Evolutionary conservation across 1,284 basidiomycete species (phyloP), one percentile per base, ranked within the genome.

Genomic region (Sanguinoderma infundibulare): DNA sequence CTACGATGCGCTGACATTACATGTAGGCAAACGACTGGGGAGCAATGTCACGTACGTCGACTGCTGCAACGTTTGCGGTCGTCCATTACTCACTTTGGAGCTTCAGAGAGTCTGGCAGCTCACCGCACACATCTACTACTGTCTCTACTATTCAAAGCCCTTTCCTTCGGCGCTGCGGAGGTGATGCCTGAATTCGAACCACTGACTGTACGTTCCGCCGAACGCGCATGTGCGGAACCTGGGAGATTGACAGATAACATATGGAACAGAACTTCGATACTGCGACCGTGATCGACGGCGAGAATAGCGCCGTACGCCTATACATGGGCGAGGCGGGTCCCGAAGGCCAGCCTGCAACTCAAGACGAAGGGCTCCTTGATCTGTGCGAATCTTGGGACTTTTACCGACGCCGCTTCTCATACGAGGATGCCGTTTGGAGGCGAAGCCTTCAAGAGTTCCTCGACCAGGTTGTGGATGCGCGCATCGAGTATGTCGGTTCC

Each of bases 21-120:
- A n/a, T 36, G 52, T 53, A 86, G 86, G 81, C 81, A 0, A 87
- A 87, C 47, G 86, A 87, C 60, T 87, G 87, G 86, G 83, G 84
- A 12, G 78, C 86, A 2, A 73, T 87, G 42, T 84, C 84, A 54
- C 84, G 86, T 87, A 66, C 54, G 82, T 72, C 4, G 46, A 22
- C 2, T 14, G 14, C 5, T 10, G 5, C 12, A 51, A n/a, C 12
- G 15, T 32, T 12, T 28, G 15, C n/a, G 17, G 5, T 54, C 22
- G 22, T 36, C 5, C 2, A 34, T 47, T 42, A 46, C 28, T 40
- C 5, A 50, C 10, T 34, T 34, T n/a, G n/a, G n/a, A n/a, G n/a
- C n/a, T n/a, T n/a, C 30, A 88, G 86, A 87, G 74, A 87, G 81
- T 8, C 77, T 88, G 68, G 82, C 81, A 0, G 77, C 81, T 17